Conservation (phyloP, 192 early-diverging fungal genomes). For the Coemansia biformis region DNA sequence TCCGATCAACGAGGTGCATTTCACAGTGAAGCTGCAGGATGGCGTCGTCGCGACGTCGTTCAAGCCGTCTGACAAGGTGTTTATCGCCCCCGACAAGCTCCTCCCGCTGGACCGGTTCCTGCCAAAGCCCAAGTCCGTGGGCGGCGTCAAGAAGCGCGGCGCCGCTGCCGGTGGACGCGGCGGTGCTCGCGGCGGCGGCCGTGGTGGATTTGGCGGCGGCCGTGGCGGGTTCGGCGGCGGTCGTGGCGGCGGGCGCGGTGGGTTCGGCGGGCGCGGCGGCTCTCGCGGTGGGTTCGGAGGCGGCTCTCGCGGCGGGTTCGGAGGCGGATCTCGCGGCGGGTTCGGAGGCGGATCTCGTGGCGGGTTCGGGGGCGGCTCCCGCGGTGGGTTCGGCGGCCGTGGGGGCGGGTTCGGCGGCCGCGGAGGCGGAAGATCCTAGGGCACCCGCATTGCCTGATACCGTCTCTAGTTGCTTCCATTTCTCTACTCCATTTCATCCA, state of each 20-base stretch:
- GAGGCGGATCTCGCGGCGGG: conserved; percentile 47
- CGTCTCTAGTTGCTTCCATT: no score
- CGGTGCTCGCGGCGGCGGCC: conserved; percentile 21
- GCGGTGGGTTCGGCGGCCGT: conserved; percentile 44
- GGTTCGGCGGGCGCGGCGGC: conserved; percentile 48
- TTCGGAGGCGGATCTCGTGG: conserved; percentile 46
- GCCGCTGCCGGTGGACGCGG: conserved; percentile 60
- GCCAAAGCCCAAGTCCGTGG: conserved; percentile 78
- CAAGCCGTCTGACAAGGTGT: conserved; percentile 86
- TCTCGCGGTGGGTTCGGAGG: conserved; percentile 13
- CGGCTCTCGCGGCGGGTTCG: conserved; percentile 43
- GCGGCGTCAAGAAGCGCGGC: conserved; percentile 56
- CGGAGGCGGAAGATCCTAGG: no score
- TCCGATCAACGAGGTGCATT: conserved; percentile 95
- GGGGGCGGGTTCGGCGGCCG: conserved; percentile 45
- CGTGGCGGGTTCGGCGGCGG: no score
- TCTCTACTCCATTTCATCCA: no score
- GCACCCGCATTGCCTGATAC: no score
- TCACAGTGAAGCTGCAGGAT: conserved; percentile 94
- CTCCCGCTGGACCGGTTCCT: conserved; percentile 94
- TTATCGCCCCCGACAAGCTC: conserved; percentile 88
- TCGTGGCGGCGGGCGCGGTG: conserved; percentile 40
- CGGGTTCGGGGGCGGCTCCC: conserved; percentile 53
- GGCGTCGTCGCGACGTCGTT: conserved; percentile 90
- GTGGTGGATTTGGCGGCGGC: no score